These are phyloP conservation scores for Beta lomatogona DNA, from an alignment of 179 eudicot genomes.

Conservation along the genomic window DNA sequence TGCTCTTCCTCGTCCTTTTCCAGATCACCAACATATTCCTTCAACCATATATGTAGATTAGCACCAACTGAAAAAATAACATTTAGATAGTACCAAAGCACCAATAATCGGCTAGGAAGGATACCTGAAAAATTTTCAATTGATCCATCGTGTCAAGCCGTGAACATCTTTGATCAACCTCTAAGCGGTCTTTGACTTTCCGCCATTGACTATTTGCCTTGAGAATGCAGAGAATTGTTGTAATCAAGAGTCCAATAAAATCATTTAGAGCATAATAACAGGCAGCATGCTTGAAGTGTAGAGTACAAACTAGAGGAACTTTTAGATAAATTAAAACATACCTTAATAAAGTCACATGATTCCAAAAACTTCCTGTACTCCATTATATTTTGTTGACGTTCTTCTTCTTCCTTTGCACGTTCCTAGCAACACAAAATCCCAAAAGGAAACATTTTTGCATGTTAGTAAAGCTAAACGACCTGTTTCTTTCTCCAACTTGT, in stretches of 20 bases:
- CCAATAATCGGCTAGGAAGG: conserved; percentile 5
- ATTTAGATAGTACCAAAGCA: conserved; percentile 1
- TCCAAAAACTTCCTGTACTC: conserved; percentile 78
- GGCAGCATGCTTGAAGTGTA: neutral
- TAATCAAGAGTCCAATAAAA: conserved; percentile 15
- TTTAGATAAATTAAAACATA: conserved; percentile 26
- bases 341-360: conserved; percentile 94
- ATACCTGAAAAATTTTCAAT: conserved; percentile 87
- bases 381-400: conserved; percentile 54
- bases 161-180: conserved; percentile 86
- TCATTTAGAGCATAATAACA: neutral
- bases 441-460: neutral
- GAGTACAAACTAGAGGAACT: conserved; percentile 19
- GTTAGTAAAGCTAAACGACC: neutral
- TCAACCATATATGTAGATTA: conserved; percentile 22
- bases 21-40: conserved; percentile 90
- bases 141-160: conserved; percentile 89
- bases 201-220: conserved; percentile 99
- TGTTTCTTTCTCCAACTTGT: neutral
- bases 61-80: conserved; percentile 14
- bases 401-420: conserved; percentile 77
- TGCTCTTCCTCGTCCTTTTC: conserved; percentile 98
- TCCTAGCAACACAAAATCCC: conserved; percentile 44
- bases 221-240: conserved; percentile 12
- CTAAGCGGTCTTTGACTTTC: conserved; percentile 91